Evolutionary conservation across 2,329 filamentous ascomycete genomes (phyloP), one percentile per base, ranked within the genome.

Genomic region (Ceratocystis eucalypticola): DNA sequence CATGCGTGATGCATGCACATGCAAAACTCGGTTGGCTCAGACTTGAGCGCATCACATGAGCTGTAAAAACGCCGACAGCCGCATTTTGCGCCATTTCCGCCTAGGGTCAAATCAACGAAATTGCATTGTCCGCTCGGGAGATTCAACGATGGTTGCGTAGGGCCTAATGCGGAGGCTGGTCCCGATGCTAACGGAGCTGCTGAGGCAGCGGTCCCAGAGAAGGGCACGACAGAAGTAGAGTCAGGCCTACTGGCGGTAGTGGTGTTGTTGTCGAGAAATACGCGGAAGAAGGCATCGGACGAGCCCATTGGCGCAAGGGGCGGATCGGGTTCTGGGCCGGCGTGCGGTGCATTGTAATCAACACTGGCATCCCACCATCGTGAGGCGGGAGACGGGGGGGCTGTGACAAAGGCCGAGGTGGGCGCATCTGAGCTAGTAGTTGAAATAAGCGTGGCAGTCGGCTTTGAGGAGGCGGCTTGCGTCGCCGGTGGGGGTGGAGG

Each of bases 1-100:
- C 83, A 85, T 65, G 83, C 83, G 73, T 85, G 83, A 70, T 85
- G 83, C 64, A 80, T 80, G 71, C 83, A 85, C 82, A 85, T 84
- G 74, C 83, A 85, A 77, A 79, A 83, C 68, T 76, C 75, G 28
- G 76, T 71, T 71, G 83, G 78, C 68, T 76, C 75, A 33, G 76
- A 71, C 65, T 79, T 78, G 45, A 73, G 72, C 65, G 73, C 70
- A 53, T 74, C 72, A 61, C 75, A 71, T 62, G 73, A 72, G 41
- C 71, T 74, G 59, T 72, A 85, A 74, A 85, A 85, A 64, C 82
- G 82, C 70, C 82, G 82, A 70, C 83, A 85, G 72, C 83, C 83
- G 69, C 83, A 85, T 68, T 78, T 78, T 41, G 79, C 76, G 67
- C 80, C 81, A 71, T 77, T 78, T 69, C 81, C 76, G 67, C 82